Conservation (phyloP, 2,329 filamentous ascomycete species). For the Fusarium sororula region DNA sequence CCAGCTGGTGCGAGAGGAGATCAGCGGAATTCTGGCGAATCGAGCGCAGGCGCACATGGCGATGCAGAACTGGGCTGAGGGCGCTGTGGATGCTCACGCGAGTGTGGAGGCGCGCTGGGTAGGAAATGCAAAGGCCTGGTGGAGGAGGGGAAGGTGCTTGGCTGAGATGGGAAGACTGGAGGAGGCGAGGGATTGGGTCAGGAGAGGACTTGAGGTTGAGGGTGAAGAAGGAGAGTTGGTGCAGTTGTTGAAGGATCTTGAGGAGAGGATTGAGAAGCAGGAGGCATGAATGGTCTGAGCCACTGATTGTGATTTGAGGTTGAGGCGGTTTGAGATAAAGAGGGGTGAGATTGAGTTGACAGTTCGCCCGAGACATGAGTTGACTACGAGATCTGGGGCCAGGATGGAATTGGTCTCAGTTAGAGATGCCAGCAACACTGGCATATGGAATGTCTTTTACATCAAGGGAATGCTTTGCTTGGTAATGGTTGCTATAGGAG, state of each 20-base stretch:
- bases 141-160: slow-evolving; percentile 84
- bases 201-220: slow-evolving; percentile 82
- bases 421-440: slow-evolving; percentile 5
- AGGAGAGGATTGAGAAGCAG: slow-evolving; percentile 55
- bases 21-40: slow-evolving; percentile 82
- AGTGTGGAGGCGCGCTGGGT: slow-evolving; percentile 88
- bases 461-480: slow-evolving; percentile 10
- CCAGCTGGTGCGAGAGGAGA: slow-evolving; percentile 84
- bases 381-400: not conserved
- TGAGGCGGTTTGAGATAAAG: not conserved
- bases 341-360: not conserved
- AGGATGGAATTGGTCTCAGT: not conserved
- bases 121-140: slow-evolving; percentile 95
- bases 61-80: slow-evolving; percentile 83
- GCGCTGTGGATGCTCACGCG: slow-evolving; percentile 84
- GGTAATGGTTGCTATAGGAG: slow-evolving; percentile 7
- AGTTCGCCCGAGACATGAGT: slow-evolving; percentile 15
- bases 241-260: slow-evolving; percentile 70
- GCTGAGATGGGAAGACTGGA: slow-evolving; percentile 89
- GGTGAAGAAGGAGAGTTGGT: slow-evolving; percentile 73
- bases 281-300: slow-evolving; percentile 38
- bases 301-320: not conserved
- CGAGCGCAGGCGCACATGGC: slow-evolving; percentile 91
- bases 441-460: slow-evolving; percentile 20
- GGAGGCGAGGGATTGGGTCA: slow-evolving; percentile 84